phyloP scores from a whole-genome alignment of 2,329 filamentous ascomycete genomes.

The Phaeosphaeriaceae sp. region DNA sequence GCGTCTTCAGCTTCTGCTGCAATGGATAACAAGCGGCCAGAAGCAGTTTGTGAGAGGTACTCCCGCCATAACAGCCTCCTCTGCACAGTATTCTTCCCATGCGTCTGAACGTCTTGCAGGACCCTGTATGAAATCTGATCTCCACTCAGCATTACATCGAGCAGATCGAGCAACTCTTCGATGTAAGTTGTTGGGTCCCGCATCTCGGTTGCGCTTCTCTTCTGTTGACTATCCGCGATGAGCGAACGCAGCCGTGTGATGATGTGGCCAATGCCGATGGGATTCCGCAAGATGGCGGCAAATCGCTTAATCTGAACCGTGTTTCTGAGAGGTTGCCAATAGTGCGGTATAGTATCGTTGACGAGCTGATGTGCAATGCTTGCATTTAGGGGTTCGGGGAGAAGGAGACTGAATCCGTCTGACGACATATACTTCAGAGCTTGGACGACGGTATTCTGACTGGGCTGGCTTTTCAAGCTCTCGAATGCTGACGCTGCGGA shows the following conservation, averaged over 20 bases:
- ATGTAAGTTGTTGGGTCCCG: constrained; percentile 43
- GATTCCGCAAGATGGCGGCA: constrained; percentile 70
- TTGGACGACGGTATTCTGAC: constrained; percentile 62
- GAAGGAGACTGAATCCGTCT: constrained; percentile 63
- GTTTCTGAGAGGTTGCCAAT: constrained; percentile 66
- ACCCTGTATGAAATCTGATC: constrained; percentile 52
- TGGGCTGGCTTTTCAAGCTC: constrained; percentile 67
- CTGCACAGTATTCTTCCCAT: constrained; percentile 53
- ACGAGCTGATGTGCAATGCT: constrained; percentile 80
- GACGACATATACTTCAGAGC: constrained; percentile 61
- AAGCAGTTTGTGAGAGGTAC: constrained; percentile 63
- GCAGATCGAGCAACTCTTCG: constrained; percentile 52
- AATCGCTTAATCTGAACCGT: constrained; percentile 52
- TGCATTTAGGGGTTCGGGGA: constrained; percentile 71
- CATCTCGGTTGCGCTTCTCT: constrained; percentile 40
- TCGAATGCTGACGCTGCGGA: constrained; percentile 63
- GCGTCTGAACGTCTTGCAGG: constrained; percentile 52
- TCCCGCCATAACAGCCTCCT: constrained; percentile 69
- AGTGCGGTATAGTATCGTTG: constrained; percentile 77
- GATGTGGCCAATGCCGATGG: constrained; percentile 80
- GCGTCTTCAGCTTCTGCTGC: constrained; percentile 66
- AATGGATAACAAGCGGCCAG: constrained; percentile 65
- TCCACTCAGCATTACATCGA: constrained; percentile 53
- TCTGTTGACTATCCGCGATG: constrained; percentile 50
- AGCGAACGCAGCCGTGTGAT: constrained; percentile 72